phyloP scores from a whole-genome alignment of 306 rosid genomes.

The Herpetospermum pedunculosum region DNA sequence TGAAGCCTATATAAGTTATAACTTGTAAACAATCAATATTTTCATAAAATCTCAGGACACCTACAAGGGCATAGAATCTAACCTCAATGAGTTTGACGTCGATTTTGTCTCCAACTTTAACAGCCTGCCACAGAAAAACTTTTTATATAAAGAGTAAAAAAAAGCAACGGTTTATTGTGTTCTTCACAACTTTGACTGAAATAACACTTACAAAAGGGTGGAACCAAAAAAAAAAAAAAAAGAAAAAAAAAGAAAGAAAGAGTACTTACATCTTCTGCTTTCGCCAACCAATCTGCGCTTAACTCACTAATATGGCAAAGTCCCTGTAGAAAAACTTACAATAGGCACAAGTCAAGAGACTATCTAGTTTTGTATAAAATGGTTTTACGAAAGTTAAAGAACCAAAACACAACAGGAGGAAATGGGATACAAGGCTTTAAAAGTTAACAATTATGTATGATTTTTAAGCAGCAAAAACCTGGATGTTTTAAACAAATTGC shows the following conservation, averaged over 20 bases:
- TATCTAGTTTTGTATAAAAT: not conserved
- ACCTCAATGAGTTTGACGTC: conserved; percentile 99
- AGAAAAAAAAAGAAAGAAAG: not conserved
- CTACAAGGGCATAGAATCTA: conserved; percentile 7
- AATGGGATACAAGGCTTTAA: not conserved
- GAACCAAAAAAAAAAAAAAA: not conserved
- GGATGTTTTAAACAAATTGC: not conserved
- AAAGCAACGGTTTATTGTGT: not conserved
- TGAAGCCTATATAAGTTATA: not conserved
- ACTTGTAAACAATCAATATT: not conserved
- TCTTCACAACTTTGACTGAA: not conserved
- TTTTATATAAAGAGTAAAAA: not conserved
- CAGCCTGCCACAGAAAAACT: conserved; percentile 43
- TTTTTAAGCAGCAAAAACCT: not conserved
- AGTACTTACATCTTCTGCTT: conserved; percentile 81
- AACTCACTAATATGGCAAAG: conserved; percentile 96
- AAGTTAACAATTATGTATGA: not conserved
- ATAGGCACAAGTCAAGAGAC: conserved; percentile 7
- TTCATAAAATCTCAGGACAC: not conserved
- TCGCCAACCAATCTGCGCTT: conserved; percentile 79
- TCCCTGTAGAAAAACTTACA: conserved; percentile 45
- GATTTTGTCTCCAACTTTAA: conserved; percentile 72
- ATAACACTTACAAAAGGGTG: not conserved
- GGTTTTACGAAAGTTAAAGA: not conserved
- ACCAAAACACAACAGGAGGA: not conserved